phyloP scores from a whole-genome alignment of 805 yeast genomes.

The Geotrichum ghanense region DNA sequence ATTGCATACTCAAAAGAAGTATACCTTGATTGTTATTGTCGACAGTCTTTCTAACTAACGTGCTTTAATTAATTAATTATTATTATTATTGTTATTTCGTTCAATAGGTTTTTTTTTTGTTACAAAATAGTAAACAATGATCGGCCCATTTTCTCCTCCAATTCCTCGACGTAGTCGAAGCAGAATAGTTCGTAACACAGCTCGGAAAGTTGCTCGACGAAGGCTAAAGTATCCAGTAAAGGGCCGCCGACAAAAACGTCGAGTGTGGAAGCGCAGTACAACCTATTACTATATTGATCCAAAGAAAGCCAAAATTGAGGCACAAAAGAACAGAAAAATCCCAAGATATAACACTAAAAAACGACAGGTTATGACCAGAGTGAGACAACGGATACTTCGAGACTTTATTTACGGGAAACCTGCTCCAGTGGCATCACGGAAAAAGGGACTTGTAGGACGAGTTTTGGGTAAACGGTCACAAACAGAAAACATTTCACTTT shows the following conservation, averaged over 20 bases:
- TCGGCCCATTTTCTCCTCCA: background rate
- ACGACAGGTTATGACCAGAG: background rate
- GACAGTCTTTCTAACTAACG: too few relatives aligned
- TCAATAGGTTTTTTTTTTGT: too few relatives aligned
- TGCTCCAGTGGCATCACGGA: constrained; percentile 3
- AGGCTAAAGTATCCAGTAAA: background rate
- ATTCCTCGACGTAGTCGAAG: background rate
- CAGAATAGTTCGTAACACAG: background rate
- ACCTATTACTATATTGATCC: background rate
- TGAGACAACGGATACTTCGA: background rate
- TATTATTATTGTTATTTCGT: too few relatives aligned
- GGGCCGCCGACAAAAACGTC: background rate
- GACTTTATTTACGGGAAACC: background rate
- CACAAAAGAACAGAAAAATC: background rate
- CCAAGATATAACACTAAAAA: background rate
- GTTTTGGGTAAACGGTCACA: background rate
- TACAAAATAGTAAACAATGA: too few relatives aligned
- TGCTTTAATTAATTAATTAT: too few relatives aligned
- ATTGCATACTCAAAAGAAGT: too few relatives aligned
- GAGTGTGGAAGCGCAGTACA: background rate
- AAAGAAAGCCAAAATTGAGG: background rate
- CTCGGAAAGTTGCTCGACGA: background rate
- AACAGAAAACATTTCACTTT: background rate
- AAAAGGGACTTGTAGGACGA: background rate
- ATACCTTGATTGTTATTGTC: too few relatives aligned